phyloP scores from a whole-genome alignment of 2,329 filamentous ascomycete genomes.

The Dichotomopilus funicola region DNA sequence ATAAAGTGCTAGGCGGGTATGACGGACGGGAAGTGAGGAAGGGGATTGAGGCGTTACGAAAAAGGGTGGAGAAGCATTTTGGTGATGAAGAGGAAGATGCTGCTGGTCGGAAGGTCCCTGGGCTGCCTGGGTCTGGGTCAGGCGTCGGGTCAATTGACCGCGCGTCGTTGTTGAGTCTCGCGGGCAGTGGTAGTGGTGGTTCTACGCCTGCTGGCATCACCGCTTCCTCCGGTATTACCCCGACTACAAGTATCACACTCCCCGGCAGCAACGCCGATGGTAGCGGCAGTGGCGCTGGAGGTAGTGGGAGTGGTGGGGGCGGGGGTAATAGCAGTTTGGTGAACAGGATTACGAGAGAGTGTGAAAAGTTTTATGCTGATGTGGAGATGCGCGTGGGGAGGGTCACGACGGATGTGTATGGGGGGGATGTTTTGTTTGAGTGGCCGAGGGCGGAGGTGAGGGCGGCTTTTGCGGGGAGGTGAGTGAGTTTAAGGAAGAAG shows the following conservation, averaged over 20 bases:
- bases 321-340: slow-evolving; percentile 42
- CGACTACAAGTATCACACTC: too few species aligned
- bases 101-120: slow-evolving; percentile 32
- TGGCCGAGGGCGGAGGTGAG: slow-evolving; percentile 60
- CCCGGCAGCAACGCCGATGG: too few species aligned
- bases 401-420: slow-evolving; percentile 57
- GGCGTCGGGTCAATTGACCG: background rate
- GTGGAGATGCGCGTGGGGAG: slow-evolving; percentile 55
- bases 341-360: slow-evolving; percentile 51
- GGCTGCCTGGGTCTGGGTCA: background rate
- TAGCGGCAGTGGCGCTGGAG: background rate
- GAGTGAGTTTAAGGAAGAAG: too few species aligned
- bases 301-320: background rate
- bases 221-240: too few species aligned
- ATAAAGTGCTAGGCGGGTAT: slow-evolving; percentile 75
- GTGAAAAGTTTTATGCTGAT: slow-evolving; percentile 56
- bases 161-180: background rate
- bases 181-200: background rate
- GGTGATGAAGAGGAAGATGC: slow-evolving; percentile 69
- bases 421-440: slow-evolving; percentile 58
- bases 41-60: slow-evolving; percentile 82
- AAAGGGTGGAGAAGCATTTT: slow-evolving; percentile 96
- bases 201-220: too few species aligned
- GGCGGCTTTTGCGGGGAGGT: slow-evolving; percentile 41
- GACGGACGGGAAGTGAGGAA: slow-evolving; percentile 81